Base-by-base conservation (phyloP, 208 protist genomes). In the Wallacemonas sp. region DNA sequence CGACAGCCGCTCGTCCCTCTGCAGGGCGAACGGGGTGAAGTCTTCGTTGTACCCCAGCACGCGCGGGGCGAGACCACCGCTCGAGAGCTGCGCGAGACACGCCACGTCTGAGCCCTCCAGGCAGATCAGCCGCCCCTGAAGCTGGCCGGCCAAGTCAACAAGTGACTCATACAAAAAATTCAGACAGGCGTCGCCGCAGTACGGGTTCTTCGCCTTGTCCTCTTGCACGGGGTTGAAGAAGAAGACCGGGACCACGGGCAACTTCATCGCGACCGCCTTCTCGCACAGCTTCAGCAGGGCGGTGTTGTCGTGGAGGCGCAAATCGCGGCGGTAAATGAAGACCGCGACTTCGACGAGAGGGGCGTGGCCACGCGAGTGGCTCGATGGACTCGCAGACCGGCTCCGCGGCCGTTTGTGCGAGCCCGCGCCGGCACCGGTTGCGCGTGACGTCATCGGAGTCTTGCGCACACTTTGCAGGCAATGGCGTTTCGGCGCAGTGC, bases 191-290 rank as follows among this genome's bases (percentile, higher is more conserved):
- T 77, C 74, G 31, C 84, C 77, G 66, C 89, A 93, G 74, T 93
- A 93, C 36, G 74, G 33, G 61, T 93, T 93, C 18, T 72, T 67
- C 22, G 57, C 59, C 66, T 73, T 68, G 57, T 87, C 79, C 64
- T 73, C 79, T 68, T 93, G 84, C 33, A 72, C 32, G 0, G 87
- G 84, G 65, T 93, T 91, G 72, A 93, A 91, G 68, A 91, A 89
- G 61, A 93, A 93, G 50, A 84, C 72, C 10, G 84, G 82, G 14
- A 93, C 63, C 8, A 93, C 57, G 22, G 42, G 28, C 16, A 88
- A 31, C 18, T 57, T 73, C 32, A 59, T 44, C 22, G 32, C 33
- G 14, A 57, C 50, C 3, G 78, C 78, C 26, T 54, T 52, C 12
- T 83, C 62, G 33, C 52, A 61, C 4, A 93, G 68, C 5, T 66